Conservation (phyloP, 768 basidiomycete genomes). For the Glaciozyma antarctica region DNA sequence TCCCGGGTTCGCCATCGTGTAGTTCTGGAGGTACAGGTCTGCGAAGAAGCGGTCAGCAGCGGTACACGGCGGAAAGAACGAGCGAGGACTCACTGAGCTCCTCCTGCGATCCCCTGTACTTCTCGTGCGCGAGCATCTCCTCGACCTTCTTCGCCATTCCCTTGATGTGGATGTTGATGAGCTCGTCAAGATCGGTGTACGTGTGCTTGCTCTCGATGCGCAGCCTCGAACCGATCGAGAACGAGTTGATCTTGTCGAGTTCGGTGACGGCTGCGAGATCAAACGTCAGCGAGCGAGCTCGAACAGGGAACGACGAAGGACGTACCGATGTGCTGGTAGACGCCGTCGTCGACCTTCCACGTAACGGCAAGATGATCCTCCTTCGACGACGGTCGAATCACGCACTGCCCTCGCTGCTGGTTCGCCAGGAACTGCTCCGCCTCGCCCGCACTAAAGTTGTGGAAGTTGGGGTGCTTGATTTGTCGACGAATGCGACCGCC, state of each 20-base stretch:
- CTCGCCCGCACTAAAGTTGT: constrained; percentile 79
- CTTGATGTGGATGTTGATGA: constrained; percentile 93
- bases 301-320: neutral
- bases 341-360: constrained; percentile 93
- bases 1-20: constrained; percentile 82
- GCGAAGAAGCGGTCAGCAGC: constrained; percentile 4
- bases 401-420: constrained; percentile 88
- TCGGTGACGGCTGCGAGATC: constrained; percentile 41
- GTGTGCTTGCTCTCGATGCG: constrained; percentile 48
- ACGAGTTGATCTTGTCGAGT: constrained; percentile 42
- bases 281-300: neutral
- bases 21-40: constrained; percentile 84
- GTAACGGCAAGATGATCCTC: constrained; percentile 88
- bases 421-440: constrained; percentile 82
- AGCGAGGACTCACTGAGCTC: constrained; percentile 65
- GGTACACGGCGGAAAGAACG: neutral
- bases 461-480: constrained; percentile 97
- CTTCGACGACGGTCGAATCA: constrained; percentile 91
- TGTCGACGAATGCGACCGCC: constrained; percentile 65
- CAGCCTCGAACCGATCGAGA: constrained; percentile 39
- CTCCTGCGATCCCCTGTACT: constrained; percentile 80
- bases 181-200: constrained; percentile 88
- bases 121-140: constrained; percentile 88
- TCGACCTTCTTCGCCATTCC: constrained; percentile 87
- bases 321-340: constrained; percentile 93